phyloP scores from a whole-genome alignment of 768 basidiomycete species.

The Wakefieldia striispora region DNA sequence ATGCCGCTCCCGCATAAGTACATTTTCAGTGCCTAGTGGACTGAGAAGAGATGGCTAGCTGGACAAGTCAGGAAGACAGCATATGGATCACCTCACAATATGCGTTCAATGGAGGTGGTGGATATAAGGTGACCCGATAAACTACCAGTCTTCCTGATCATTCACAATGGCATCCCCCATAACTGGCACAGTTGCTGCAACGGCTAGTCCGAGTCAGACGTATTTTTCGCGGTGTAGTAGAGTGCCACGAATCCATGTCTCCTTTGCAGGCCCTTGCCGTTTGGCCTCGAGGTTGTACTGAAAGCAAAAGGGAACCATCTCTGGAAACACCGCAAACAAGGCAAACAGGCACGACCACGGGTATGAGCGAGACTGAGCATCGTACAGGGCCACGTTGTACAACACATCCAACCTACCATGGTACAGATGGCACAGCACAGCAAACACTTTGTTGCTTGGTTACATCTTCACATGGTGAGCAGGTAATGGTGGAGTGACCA shows the following conservation, averaged over 20 bases:
- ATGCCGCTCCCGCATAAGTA: too few relatives aligned
- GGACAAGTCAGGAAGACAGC: too few relatives aligned
- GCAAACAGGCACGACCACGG: conserved; percentile 32
- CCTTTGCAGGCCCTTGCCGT: too few relatives aligned
- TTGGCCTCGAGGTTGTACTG: too few relatives aligned
- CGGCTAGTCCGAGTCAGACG: not conserved
- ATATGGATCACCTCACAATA: too few relatives aligned
- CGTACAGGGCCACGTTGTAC: conserved; percentile 64
- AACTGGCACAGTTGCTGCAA: not conserved
- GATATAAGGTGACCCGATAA: too few relatives aligned
- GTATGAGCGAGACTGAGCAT: too few relatives aligned
- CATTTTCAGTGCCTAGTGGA: not conserved
- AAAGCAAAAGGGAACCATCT: too few relatives aligned
- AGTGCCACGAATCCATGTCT: too few relatives aligned
- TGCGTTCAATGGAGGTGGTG: too few relatives aligned
- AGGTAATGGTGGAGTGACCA: conserved; percentile 1
- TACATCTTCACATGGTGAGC: conserved; percentile 70
- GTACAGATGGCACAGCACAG: conserved; percentile 82
- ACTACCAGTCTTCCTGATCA: not conserved
- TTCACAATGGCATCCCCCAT: not conserved
- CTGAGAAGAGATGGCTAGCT: too few relatives aligned
- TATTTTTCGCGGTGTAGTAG: not conserved
- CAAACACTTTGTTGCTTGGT: conserved; percentile 81
- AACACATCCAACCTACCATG: conserved; percentile 71
- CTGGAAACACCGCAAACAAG: conserved; percentile 67